These are phyloP conservation scores for Hyphopichia khmerensis DNA, from an alignment of 1,139 yeast species.

Conservation along the genomic window DNA sequence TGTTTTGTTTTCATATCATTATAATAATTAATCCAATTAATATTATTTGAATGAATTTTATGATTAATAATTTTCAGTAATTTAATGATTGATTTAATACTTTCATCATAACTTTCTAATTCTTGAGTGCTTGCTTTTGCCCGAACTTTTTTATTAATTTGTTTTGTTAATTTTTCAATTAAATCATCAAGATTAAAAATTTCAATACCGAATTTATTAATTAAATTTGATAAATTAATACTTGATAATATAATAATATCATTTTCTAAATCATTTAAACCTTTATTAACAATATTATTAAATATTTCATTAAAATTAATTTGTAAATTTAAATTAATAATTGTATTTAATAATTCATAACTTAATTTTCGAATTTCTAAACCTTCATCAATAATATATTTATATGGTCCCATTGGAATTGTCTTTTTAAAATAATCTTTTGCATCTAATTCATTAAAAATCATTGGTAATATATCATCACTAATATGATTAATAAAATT, in stretches of 20 bases:
- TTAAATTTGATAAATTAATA: conserved; percentile 30
- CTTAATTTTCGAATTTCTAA: conserved; percentile 71
- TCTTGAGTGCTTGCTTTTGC: conserved; percentile 47
- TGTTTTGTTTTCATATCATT: conserved; percentile 3
- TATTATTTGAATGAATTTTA: conserved; percentile 2
- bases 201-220: conserved; percentile 22
- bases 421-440: conserved; percentile 58
- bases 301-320: conserved; percentile 18
- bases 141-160: conserved; percentile 35
- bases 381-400: conserved; percentile 79
- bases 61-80: conserved; percentile 21
- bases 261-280: conserved; percentile 37
- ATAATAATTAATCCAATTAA: conserved; percentile 3
- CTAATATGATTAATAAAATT: conserved; percentile 56
- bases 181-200: conserved; percentile 16
- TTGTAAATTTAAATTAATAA: conserved; percentile 23
- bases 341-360: conserved; percentile 67
- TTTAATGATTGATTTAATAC: conserved; percentile 26
- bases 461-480: conserved; percentile 62
- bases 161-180: conserved; percentile 23
- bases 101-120: conserved; percentile 33
- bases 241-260: conserved; percentile 41
- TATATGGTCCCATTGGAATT: conserved; percentile 86
- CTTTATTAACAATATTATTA: conserved; percentile 27
- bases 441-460: conserved; percentile 57